A percentile compares a stretch with the other conserved stretches of the same genome.
Conservation (phyloP, 345 rosid genomes). For the Eucalyptus virginea region DNA sequence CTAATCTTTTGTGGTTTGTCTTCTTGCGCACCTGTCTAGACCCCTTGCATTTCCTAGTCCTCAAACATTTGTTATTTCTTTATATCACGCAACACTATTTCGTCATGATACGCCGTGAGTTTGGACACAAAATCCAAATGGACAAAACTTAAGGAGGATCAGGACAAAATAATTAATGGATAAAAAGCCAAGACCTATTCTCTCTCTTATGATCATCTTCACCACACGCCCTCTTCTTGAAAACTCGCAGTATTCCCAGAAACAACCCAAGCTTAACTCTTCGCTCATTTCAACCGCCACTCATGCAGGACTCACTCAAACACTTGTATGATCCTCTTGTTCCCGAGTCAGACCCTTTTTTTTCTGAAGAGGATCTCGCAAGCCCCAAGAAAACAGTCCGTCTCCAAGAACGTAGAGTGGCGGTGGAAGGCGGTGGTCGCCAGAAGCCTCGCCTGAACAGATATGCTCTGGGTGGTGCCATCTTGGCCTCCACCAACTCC, state of each 20-base stretch:
- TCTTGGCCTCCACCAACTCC: conserved; percentile 57
- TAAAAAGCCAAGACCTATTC: not conserved
- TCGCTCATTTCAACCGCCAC: not conserved
- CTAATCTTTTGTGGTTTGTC: not conserved
- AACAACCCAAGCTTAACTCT: not conserved
- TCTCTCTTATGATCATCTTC: not conserved
- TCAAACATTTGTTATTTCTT: no score
- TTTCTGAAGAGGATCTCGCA: not conserved
- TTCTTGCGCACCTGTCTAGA: not conserved
- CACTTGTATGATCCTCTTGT: not conserved
- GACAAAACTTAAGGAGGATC: not conserved
- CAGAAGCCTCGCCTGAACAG: conserved; percentile 14
- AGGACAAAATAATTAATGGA: not conserved
- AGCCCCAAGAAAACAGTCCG: not conserved
- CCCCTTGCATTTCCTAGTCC: not conserved
- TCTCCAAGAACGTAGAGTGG: not conserved
- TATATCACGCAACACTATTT: no score
- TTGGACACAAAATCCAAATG: no score
- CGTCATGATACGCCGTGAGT: no score
- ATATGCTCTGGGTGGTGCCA: conserved; percentile 37
- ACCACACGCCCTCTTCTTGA: not conserved
- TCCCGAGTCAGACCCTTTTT: not conserved
- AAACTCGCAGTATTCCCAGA: not conserved
- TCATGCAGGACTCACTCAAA: not conserved
- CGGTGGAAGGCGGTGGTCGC: not conserved